Evolutionary conservation across 2,329 filamentous ascomycete species (phyloP).

Genomic region (Fusarium acutatum): DNA sequence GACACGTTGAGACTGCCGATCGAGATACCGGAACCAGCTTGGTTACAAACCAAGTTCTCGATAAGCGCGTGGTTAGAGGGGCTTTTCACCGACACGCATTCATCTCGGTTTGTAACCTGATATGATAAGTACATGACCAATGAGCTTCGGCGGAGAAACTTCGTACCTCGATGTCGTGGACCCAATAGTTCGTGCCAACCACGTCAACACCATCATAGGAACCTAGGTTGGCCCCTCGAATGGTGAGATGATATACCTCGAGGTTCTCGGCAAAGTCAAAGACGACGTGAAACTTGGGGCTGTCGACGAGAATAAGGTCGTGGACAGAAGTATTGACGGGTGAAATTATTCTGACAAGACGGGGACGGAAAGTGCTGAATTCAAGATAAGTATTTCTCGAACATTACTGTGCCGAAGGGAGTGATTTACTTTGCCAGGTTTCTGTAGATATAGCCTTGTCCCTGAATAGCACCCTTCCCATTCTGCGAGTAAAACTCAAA

Average conservation of each 20-base stretch:
- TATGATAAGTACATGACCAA: not conserved
- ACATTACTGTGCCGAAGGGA: fast-evolving
- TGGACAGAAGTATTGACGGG: not conserved
- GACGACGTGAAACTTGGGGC: not conserved
- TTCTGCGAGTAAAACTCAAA: not conserved
- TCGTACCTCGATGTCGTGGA: not conserved
- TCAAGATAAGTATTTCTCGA: not conserved
- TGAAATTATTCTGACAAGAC: not conserved
- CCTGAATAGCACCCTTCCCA: not conserved
- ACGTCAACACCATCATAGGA: not conserved
- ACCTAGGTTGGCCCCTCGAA: not conserved
- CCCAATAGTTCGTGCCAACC: not conserved
- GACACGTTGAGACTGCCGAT: not conserved
- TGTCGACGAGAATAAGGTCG: not conserved
- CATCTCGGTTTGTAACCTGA: not conserved
- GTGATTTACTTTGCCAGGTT: not conserved
- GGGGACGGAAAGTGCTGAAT: not conserved
- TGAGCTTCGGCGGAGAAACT: fast-evolving
- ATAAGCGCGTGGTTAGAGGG: not conserved
- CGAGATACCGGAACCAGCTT: not conserved
- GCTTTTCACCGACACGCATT: not conserved
- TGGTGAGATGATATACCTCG: not conserved
- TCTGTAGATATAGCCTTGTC: not conserved
- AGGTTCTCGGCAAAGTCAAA: not conserved
- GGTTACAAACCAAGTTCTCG: not conserved